Conservation (phyloP, 805 yeast species). For the Ogataea glucozyma region DNA sequence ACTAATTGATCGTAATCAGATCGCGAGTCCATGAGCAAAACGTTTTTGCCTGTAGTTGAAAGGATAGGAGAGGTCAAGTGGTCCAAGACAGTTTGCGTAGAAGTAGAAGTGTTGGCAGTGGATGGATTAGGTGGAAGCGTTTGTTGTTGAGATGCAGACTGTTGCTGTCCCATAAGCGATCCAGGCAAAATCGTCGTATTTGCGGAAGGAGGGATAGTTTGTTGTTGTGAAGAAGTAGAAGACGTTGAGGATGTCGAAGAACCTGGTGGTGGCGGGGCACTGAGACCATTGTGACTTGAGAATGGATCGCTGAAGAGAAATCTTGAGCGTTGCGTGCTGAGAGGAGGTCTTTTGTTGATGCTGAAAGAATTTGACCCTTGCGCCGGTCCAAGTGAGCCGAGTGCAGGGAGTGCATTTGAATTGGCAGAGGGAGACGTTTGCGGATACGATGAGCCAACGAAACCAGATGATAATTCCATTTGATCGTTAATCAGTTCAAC, state of each 20-base stretch:
- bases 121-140: conserved; percentile 19
- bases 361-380: conserved; percentile 14
- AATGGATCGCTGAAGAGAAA: conserved; percentile 71
- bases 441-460: conserved; percentile 18
- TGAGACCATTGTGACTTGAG: conserved; percentile 17
- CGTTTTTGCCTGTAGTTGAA: conserved; percentile 41
- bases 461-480: conserved; percentile 13
- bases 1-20: conserved; percentile 49
- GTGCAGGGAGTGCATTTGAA: conserved; percentile 15
- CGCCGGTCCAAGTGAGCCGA: conserved; percentile 14
- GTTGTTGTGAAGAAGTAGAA: conserved; percentile 20
- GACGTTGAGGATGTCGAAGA: conserved; percentile 18
- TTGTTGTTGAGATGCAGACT: conserved; percentile 10
- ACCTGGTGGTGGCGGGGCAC: conserved; percentile 18
- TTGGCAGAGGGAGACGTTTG: conserved; percentile 22
- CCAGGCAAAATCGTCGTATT: conserved; percentile 17
- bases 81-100: conserved; percentile 22
- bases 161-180: conserved; percentile 13
- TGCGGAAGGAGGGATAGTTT: conserved; percentile 11
- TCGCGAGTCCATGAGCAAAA: conserved; percentile 47
- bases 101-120: conserved; percentile 36
- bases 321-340: conserved; percentile 63
- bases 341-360: conserved; percentile 48
- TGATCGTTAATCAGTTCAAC: conserved; percentile 43
- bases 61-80: conserved; percentile 27